Evolutionary conservation across 164 flowering plant species (phyloP), one percentile per base, ranked within the genome.

Genomic region (Vitis amurensis): DNA sequence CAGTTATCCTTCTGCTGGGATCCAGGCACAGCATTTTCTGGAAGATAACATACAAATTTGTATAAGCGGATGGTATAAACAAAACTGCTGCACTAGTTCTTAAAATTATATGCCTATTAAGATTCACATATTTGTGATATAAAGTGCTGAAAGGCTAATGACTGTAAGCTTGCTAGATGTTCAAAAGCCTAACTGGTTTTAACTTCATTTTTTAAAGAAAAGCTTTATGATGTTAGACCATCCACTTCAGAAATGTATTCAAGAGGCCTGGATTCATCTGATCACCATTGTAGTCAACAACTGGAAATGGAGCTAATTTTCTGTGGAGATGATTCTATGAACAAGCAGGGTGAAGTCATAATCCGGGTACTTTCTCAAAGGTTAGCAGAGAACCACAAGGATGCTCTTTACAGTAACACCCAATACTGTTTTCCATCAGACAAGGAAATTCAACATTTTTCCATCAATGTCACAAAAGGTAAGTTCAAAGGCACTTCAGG

Each of bases 21-120:
- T 94, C 98, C 89, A 89, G 78, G 79, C 78, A 79, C 8, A 94
- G 93, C 98, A 94, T 91, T 89, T 92, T 92, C 98, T 94, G 91
- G 29, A 64, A 68, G 12, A 49, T 37, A 37, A 37, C 44, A 37
- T 6, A 37, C 44, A 37, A 37, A 37, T 37, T 37, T 37, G 44
- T 37, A 6, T 37, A 2, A 37, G 44, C 44, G 4, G 7, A 37
- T 37, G 7, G 44, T 37, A 23, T 23, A 1, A 23, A 23, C 27
- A 23, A 23, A 23, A 23, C 27, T 23, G 44, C 44, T 37, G 44
- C 44, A 13, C 8, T n/a, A 53, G 56, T 53, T 53, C 17, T 11
- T 11, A 53, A 4, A 53, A 53, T 53, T 13, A 37, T 11, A 11
- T 53, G 56, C n/a, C 7, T 53, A 14, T 23, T 53, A 53, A 13